A percentile compares a stretch with the other conserved stretches of the same genome.
These are phyloP conservation scores for Priceomyces haplophilus DNA, from an alignment of 805 yeast species.

Conservation along the genomic window DNA sequence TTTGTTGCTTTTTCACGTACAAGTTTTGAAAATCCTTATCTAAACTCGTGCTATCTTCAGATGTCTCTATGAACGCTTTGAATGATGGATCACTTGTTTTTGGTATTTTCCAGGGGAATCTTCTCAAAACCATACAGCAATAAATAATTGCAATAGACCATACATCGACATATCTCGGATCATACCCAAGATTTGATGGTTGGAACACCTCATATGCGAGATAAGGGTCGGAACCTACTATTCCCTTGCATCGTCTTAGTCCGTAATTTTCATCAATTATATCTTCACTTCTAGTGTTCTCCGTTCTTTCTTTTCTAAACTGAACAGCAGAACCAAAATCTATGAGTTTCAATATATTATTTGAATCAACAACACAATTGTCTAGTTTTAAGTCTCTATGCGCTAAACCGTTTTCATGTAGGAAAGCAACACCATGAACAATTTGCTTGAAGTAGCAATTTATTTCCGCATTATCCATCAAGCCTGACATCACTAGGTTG, in stretches of 20 bases:
- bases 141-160: conserved; percentile 94
- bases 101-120: conserved; percentile 98
- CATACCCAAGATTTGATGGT: conserved; percentile 50
- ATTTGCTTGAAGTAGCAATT: conserved; percentile 84
- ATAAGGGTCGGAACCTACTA: conserved; percentile 95
- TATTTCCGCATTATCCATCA: conserved; percentile 67
- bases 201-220: conserved; percentile 86
- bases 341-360: conserved; percentile 79
- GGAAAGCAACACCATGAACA: conserved; percentile 65
- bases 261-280: conserved; percentile 46
- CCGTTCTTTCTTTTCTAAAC: conserved; percentile 54
- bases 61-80: conserved; percentile 51
- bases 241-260: conserved; percentile 66
- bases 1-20: conserved; percentile 19
- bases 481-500: conserved; percentile 86
- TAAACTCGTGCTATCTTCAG: conserved; percentile 9
- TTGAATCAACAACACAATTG: conserved; percentile 77
- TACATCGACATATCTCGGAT: conserved; percentile 83
- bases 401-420: conserved; percentile 82
- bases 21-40: conserved; percentile 5
- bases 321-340: conserved; percentile 94
- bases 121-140: conserved; percentile 81
- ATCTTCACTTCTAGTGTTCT: conserved; percentile 9
- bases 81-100: conserved; percentile 70
- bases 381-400: conserved; percentile 92